Percentiles rank a stretch among this genome's conserved stretches.
Conservation (phyloP, 805 yeast genomes). For the Ogataea nonfermentans region DNA sequence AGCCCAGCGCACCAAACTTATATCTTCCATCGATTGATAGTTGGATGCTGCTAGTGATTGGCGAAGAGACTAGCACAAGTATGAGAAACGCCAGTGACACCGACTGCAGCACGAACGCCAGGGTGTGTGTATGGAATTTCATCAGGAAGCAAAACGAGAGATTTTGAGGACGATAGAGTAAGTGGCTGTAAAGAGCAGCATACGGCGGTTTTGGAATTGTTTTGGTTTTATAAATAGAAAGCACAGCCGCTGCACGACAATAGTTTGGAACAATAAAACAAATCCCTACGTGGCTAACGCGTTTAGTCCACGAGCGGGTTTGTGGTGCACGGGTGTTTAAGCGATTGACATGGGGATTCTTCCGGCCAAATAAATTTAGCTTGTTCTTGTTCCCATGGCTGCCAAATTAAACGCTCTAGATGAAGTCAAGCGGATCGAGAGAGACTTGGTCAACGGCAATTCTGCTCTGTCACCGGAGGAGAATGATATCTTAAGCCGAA, state of each 20-base stretch:
- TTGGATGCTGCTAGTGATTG: slow-evolving; percentile 49
- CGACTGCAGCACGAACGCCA: slow-evolving; percentile 43
- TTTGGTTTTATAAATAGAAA: slow-evolving; percentile 4
- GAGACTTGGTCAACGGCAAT: slow-evolving; percentile 1
- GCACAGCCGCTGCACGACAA: slow-evolving; percentile 13
- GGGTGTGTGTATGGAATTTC: slow-evolving; percentile 25
- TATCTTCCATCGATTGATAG: slow-evolving; percentile 46
- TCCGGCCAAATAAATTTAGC: neutral
- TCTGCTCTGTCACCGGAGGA: slow-evolving; percentile 11
- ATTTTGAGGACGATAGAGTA: neutral
- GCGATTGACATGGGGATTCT: no score
- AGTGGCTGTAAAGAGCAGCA: slow-evolving; percentile 9
- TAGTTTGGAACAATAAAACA: slow-evolving; percentile 4
- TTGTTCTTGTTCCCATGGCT: slow-evolving; percentile 5
- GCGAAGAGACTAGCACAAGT: slow-evolving; percentile 59
- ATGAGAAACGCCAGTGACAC: slow-evolving; percentile 62
- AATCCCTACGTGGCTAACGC: no score
- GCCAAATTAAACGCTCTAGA: slow-evolving; percentile 15
- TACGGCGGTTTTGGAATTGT: slow-evolving; percentile 11
- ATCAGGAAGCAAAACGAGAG: slow-evolving; percentile 4
- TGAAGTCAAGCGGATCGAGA: slow-evolving; percentile 17
- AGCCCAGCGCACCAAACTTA: slow-evolving; percentile 67
- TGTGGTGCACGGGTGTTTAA: slow-evolving; percentile 5
- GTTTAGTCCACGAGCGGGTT: neutral
- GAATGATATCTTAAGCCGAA: slow-evolving; percentile 11